Evolutionary conservation across 352 stramenopile species (phyloP), one percentile per base, ranked within the genome.

Genomic region (Phytophthora melonis): DNA sequence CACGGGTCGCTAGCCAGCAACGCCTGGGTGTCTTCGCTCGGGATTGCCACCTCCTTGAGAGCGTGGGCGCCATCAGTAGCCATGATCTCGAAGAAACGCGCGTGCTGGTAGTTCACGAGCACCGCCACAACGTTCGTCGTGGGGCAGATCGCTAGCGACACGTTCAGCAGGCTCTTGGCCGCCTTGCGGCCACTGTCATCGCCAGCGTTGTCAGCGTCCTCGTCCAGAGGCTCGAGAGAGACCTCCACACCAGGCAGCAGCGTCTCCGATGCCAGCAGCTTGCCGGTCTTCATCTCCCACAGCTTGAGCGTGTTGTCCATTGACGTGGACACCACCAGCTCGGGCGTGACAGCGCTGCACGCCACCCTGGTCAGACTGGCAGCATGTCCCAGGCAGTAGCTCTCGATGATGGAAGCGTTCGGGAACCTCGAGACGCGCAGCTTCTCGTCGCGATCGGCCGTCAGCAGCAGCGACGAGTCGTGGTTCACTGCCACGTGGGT

Each of bases 241-340:
- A 74, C 75, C 39, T 79, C 59, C 3, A 82, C 53, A 41, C 57
- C 68, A 58, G 59, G 45, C 14, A 93, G 70, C 45, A 93, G 66
- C 47, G 63, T 54, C 23, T 88, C 66, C 52, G 89, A 93, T 32
- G 83, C 82, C 18, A 93, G 60, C n/a, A 93, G 69, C 39, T 71
- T 70, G 6, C 87, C 87, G 0, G 70, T 79, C 16, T 63, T 65
- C 34, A 93, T 81, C 34, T 85, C 53, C 89, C 89, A 96, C 11
- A 96, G 80, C 72, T 93, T 94, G 56, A 95, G 70, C 27, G 88
- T 93, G 74, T 94, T 92, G 72, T 96, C 89, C 56, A 95, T 80
- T 49, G 88, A 91, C 27, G 86, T 91, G 5, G 89, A 92, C 9
- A 95, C 84, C 19, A 84, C 81, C 3, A 92, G 78, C 23, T 89